phyloP scores from a whole-genome alignment of 2,329 filamentous ascomycete species.

The Fusarium heterosporum region DNA sequence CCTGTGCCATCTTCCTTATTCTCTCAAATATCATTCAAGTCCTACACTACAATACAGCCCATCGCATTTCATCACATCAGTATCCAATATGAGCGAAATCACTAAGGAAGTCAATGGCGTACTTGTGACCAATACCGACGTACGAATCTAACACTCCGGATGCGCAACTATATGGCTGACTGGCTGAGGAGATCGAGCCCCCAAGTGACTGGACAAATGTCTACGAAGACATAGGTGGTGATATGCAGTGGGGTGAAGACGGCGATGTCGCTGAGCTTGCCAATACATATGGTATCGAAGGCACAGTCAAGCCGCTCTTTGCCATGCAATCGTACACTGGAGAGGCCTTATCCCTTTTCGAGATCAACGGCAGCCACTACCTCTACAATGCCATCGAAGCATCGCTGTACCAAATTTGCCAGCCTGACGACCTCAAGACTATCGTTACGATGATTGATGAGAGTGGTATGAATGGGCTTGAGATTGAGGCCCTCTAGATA shows the following conservation, averaged over 20 bases:
- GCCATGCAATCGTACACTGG: neutral
- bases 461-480: neutral
- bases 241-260: neutral
- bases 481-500: neutral
- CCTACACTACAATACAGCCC: neutral
- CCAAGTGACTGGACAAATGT: neutral
- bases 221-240: neutral
- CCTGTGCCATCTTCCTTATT: neutral
- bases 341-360: neutral
- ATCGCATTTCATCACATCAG: neutral
- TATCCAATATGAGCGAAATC: neutral
- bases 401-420: rapidly evolving
- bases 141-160: neutral
- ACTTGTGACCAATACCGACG: conserved; percentile 4
- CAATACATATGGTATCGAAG: neutral
- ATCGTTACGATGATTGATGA: neutral
- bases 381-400: neutral
- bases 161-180: neutral
- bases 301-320: neutral
- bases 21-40: too few relatives aligned
- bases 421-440: neutral
- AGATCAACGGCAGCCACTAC: neutral
- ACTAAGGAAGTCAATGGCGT: neutral
- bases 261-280: neutral
- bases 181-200: neutral